These are phyloP conservation scores for Pseudozyma hubeiensis DNA, from an alignment of 1,284 basidiomycete genomes.

Conservation along the genomic window DNA sequence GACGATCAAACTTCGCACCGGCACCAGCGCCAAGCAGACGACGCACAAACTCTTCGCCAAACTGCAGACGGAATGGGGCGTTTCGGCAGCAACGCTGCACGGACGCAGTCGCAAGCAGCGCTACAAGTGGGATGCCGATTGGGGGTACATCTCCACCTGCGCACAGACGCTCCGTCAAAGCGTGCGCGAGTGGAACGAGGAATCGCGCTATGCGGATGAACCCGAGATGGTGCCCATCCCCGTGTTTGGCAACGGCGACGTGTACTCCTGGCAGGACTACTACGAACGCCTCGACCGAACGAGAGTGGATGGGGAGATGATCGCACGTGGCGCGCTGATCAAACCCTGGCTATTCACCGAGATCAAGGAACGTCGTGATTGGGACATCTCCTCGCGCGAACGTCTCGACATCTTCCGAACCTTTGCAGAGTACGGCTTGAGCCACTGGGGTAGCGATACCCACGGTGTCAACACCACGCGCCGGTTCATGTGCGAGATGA, in stretches of 20 bases:
- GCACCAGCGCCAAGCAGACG: slow-evolving; percentile 77
- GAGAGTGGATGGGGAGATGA: slow-evolving; percentile 93
- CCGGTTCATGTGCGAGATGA: slow-evolving; percentile 91
- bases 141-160: slow-evolving; percentile 77
- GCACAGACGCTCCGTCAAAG: slow-evolving; percentile 82
- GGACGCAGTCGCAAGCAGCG: slow-evolving; percentile 73
- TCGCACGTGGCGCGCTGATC: slow-evolving; percentile 92
- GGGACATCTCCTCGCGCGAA: slow-evolving; percentile 93
- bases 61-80: slow-evolving; percentile 81
- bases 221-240: slow-evolving; percentile 78
- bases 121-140: slow-evolving; percentile 67
- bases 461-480: slow-evolving; percentile 89
- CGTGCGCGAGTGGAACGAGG: slow-evolving; percentile 62
- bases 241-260: slow-evolving; percentile 95
- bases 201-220: slow-evolving; percentile 48
- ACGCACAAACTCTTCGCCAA: slow-evolving; percentile 85
- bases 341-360: slow-evolving; percentile 86
- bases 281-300: slow-evolving; percentile 80
- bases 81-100: slow-evolving; percentile 85
- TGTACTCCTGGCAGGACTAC: slow-evolving; percentile 87
- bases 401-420: slow-evolving; percentile 86
- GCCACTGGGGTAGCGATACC: slow-evolving; percentile 67
- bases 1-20: slow-evolving; percentile 91
- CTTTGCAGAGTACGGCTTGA: slow-evolving; percentile 59
- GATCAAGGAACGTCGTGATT: slow-evolving; percentile 81